These are phyloP conservation scores for Fragaria vesca DNA, from an alignment of 306 rosid species.

Conservation along the genomic window DNA sequence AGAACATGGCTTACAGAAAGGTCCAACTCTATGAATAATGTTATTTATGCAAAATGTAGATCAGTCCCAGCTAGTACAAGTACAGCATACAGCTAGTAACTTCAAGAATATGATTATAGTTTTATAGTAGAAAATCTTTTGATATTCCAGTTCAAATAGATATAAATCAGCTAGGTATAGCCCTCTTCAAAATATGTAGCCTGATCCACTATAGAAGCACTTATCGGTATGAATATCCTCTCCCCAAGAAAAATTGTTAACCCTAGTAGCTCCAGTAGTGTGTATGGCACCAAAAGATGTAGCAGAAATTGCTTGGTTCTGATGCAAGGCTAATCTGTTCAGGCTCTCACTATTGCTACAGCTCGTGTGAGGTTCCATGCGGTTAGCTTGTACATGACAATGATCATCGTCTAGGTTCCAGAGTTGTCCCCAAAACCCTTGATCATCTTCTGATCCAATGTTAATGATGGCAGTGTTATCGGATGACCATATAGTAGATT, in stretches of 20 bases:
- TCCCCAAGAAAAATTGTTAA: not conserved
- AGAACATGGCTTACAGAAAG: not conserved
- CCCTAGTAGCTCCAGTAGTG: not conserved
- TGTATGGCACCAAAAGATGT: not conserved
- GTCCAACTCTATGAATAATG: not conserved
- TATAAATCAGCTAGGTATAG: not conserved
- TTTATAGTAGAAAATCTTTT: not conserved
- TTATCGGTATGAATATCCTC: not conserved
- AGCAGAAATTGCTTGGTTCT: not conserved
- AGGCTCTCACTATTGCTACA: not conserved
- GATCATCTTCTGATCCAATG: constrained; percentile 1
- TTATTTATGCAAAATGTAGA: not conserved
- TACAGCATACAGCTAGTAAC: not conserved
- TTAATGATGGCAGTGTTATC: not conserved
- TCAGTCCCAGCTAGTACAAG: not conserved
- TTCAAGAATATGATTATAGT: not conserved
- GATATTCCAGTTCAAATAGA: not conserved
- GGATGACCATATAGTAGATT: not conserved
- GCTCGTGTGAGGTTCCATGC: not conserved
- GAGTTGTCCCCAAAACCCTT: constrained; percentile 31
- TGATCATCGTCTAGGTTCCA: constrained; percentile 49
- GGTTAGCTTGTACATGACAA: not conserved
- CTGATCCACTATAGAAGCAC: not conserved
- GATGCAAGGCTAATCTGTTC: not conserved
- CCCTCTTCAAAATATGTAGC: not conserved